These are phyloP conservation scores for Colletotrichum sp. DNA, from an alignment of 2,329 filamentous ascomycete species.

Conservation along the genomic window DNA sequence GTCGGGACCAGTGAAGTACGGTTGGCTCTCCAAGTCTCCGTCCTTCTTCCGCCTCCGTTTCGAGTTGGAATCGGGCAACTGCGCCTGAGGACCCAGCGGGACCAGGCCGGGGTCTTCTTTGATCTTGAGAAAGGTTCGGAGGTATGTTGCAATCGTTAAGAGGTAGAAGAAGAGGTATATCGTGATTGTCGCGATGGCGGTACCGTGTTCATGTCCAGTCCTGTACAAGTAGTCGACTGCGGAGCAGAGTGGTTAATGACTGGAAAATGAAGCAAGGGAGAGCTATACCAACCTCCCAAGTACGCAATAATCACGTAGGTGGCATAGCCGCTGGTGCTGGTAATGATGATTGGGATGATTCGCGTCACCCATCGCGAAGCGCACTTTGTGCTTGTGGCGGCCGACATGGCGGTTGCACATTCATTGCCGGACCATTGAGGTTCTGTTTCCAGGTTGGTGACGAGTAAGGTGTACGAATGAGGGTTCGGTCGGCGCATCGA, in stretches of 20 bases:
- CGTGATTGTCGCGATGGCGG: constrained; percentile 73
- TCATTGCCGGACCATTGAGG: neutral
- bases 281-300: constrained; percentile 65
- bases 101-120: constrained; percentile 76
- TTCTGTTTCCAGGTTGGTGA: neutral
- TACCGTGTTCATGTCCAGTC: constrained; percentile 49
- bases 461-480: neutral
- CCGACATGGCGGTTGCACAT: constrained; percentile 16
- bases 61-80: constrained; percentile 13
- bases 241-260: neutral
- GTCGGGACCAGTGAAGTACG: constrained; percentile 43
- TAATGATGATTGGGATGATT: constrained; percentile 73
- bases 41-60: constrained; percentile 28
- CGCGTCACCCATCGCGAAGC: constrained; percentile 65
- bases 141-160: constrained; percentile 69
- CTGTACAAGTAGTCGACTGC: constrained; percentile 75
- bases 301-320: constrained; percentile 74
- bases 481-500: neutral
- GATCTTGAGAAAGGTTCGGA: constrained; percentile 73
- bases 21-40: constrained; percentile 39
- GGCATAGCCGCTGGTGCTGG: constrained; percentile 69
- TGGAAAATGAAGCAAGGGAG: neutral
- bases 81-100: constrained; percentile 54
- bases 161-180: constrained; percentile 76
- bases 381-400: constrained; percentile 38